Conservation (phyloP, 257 asterid genomes). For the Nicotiana attenuata region DNA sequence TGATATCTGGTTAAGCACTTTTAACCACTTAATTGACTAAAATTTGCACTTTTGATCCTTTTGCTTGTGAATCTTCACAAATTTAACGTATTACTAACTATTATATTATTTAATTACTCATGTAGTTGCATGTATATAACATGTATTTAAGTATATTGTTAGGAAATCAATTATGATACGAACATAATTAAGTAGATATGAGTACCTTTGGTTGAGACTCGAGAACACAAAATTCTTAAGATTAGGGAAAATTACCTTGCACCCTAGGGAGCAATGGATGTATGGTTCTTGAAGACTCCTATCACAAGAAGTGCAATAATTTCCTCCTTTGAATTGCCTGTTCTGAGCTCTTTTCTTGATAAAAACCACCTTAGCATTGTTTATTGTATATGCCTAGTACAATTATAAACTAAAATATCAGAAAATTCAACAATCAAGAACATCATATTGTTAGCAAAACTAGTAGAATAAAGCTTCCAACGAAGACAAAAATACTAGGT, state of each 20-base stretch:
- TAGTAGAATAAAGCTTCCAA: not conserved
- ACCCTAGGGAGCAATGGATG: constrained; percentile 86
- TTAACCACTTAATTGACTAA: no score
- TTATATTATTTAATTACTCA: no score
- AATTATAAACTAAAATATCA: not conserved
- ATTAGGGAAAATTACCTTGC: constrained; percentile 55
- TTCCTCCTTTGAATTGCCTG: constrained; percentile 88
- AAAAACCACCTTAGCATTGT: constrained; percentile 77
- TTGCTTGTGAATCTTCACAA: no score
- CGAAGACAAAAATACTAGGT: no score
- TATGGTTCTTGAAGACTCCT: constrained; percentile 86
- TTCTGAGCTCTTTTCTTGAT: constrained; percentile 91
- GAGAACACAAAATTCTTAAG: not conserved
- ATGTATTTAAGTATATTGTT: not conserved
- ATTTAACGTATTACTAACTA: no score
- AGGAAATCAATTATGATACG: not conserved
- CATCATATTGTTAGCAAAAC: not conserved
- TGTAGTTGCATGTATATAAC: not conserved
- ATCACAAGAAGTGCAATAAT: constrained; percentile 88
- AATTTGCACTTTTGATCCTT: no score
- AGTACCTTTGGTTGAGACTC: not conserved
- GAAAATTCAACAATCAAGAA: not conserved
- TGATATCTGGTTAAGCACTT: no score
- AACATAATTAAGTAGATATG: not conserved
- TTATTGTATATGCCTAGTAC: constrained; percentile 74